phyloP scores from a whole-genome alignment of 345 rosid species.

The Brassica incana region DNA sequence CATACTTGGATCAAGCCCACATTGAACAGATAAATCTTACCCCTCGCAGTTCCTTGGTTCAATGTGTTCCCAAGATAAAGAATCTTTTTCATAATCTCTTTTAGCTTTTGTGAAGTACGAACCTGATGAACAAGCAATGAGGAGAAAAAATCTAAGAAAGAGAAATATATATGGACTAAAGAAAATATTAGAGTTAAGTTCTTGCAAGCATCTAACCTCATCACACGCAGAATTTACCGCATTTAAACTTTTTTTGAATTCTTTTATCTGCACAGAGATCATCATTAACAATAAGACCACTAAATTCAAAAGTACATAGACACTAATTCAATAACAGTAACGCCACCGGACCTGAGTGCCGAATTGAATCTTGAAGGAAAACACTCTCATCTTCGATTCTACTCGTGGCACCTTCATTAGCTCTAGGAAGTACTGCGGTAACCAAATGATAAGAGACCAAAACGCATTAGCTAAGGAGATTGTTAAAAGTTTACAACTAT shows the following conservation, averaged over 20 bases:
- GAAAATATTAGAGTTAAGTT: constrained; percentile 6
- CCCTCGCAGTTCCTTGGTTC: constrained; percentile 99
- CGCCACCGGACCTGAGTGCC: constrained; percentile 82
- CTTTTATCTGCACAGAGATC: constrained; percentile 55
- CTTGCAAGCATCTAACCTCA: constrained; percentile 57
- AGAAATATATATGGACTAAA: constrained; percentile 9
- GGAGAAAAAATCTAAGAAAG: constrained; percentile 15
- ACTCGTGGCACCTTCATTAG: constrained; percentile 98
- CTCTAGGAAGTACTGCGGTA: constrained; percentile 80
- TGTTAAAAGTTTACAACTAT: background rate
- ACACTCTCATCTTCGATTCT: constrained; percentile 91
- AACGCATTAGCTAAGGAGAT: background rate
- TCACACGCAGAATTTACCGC: constrained; percentile 87
- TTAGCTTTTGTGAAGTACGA: constrained; percentile 73
- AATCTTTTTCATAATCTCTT: constrained; percentile 94
- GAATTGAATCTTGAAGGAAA: constrained; percentile 95
- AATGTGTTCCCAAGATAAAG: constrained; percentile 84
- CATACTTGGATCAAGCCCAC: constrained; percentile 13
- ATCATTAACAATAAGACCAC: constrained; percentile 13
- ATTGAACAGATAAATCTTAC: constrained; percentile 42
- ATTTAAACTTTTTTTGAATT: constrained; percentile 83
- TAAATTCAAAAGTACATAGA: background rate
- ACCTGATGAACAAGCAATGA: constrained; percentile 53
- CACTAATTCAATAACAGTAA: constrained; percentile 13
- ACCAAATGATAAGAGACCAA: constrained; percentile 31